Conservation (phyloP, 2,329 filamentous ascomycete genomes). For the Waltergamsia citrina region DNA sequence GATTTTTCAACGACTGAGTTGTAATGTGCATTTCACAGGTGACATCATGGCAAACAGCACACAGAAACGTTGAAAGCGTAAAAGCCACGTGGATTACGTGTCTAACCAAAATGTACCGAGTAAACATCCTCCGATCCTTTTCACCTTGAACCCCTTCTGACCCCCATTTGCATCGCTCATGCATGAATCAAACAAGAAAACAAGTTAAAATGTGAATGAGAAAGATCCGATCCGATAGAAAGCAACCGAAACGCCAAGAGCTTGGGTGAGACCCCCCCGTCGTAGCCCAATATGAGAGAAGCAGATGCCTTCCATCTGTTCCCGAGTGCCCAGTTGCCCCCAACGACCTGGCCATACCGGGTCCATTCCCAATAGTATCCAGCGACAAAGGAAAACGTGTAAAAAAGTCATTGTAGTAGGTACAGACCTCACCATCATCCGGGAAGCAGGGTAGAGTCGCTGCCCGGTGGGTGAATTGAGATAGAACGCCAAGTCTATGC, state of each 20-base stretch:
- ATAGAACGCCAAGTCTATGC: constrained; percentile 23
- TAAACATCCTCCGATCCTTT: constrained; percentile 2
- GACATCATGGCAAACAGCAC: background rate
- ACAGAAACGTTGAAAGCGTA: background rate
- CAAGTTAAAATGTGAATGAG: no score
- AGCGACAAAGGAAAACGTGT: background rate
- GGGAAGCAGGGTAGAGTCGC: constrained; percentile 3
- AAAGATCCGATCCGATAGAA: constrained; percentile 13
- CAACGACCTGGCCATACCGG: no score
- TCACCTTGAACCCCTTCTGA: no score
- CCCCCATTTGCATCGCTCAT: constrained; percentile 1
- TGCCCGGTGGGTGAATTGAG: constrained; percentile 10
- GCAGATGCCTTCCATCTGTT: background rate
- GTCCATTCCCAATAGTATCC: background rate
- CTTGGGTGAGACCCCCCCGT: background rate
- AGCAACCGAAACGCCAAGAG: constrained; percentile 1
- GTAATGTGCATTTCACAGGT: no score
- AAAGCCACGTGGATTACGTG: background rate
- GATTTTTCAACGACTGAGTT: no score
- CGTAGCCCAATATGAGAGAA: background rate
- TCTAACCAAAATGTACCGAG: background rate
- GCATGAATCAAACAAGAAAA: background rate
- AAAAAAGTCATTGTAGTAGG: background rate
- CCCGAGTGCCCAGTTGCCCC: background rate
- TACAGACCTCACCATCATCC: background rate